A percentile compares a stretch with the other conserved stretches of the same genome.
phyloP scores from a whole-genome alignment of 495 filamentous ascomycete genomes.

The Podospora tetraspora region DNA sequence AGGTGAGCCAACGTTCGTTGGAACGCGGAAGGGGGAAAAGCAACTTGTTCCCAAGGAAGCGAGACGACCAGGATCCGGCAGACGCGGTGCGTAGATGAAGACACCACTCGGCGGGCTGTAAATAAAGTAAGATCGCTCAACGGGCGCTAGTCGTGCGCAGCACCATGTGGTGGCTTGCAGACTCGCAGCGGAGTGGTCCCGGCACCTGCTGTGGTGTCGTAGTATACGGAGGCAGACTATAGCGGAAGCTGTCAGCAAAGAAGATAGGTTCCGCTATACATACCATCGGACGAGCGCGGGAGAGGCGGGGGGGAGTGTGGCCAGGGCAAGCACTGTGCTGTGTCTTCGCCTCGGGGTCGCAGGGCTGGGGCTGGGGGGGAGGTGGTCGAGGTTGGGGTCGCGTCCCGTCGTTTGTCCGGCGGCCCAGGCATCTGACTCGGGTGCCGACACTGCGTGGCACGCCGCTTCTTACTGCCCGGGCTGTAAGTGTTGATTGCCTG shows the following conservation, averaged over 20 bases:
- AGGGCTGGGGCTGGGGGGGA: constrained; percentile 1
- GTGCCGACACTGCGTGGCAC: not conserved
- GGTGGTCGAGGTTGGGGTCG: not conserved
- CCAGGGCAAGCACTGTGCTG: constrained; percentile 1
- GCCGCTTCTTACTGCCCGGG: not conserved
- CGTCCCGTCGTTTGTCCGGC: not conserved
- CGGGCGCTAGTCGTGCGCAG: not conserved
- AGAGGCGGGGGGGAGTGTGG: not conserved
- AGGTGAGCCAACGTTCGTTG: constrained; percentile 1
- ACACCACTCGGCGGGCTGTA: constrained; percentile 4
- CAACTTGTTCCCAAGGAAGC: not conserved
- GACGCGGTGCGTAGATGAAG: constrained; percentile 6
- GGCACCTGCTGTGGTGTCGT: not conserved
- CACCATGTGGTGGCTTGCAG: constrained; percentile 5
- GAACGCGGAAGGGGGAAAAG: not conserved
- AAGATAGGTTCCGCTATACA: not conserved
- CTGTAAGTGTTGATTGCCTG: not conserved
- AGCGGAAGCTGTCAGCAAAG: not conserved
- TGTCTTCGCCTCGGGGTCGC: not conserved
- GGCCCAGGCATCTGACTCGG: not conserved
- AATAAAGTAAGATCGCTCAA: not conserved
- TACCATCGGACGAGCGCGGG: not conserved
- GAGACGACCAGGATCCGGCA: constrained; percentile 3
- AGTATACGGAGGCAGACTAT: constrained; percentile 1
- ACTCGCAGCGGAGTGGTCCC: not conserved